Evolutionary conservation across 1,284 basidiomycete species (phyloP).

Genomic region (Ustilago loliicola): DNA sequence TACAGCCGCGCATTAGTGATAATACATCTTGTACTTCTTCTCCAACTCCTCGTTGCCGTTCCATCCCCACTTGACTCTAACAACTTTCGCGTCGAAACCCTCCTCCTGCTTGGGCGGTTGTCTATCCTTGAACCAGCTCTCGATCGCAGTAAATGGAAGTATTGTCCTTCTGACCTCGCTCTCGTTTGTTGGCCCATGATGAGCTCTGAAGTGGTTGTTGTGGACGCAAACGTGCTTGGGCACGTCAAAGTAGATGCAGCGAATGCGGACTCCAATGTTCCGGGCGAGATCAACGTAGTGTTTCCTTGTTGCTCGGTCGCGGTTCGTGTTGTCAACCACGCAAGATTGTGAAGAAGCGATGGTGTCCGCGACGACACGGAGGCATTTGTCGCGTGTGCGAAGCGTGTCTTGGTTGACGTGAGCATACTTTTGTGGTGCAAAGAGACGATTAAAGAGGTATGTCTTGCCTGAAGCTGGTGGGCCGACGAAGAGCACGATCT

Average conservation of each 20-base stretch:
- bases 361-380: conserved; percentile 77
- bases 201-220: conserved; percentile 53
- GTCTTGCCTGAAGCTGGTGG: conserved; percentile 90
- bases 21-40: conserved; percentile 38
- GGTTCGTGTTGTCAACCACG: conserved; percentile 65
- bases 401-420: conserved; percentile 73
- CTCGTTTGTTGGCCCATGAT: conserved; percentile 13
- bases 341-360: conserved; percentile 72
- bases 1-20: conserved; percentile 25
- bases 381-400: conserved; percentile 80
- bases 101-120: conserved; percentile 34
- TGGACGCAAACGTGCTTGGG: conserved; percentile 33
- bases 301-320: conserved; percentile 44
- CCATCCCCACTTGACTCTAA: conserved; percentile 38
- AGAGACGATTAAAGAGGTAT: conserved; percentile 80
- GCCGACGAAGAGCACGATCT: conserved; percentile 87
- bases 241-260: conserved; percentile 52
- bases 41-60: conserved; percentile 22
- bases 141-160: conserved; percentile 40
- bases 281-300: conserved; percentile 50
- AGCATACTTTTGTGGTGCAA: conserved; percentile 78
- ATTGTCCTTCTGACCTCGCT: conserved; percentile 18
- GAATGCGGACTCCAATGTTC: conserved; percentile 15
- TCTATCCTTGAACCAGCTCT: conserved; percentile 38
- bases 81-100: conserved; percentile 36